Evolutionary conservation across 164 flowering plant genomes (phyloP).

Genomic region (Platanus orientalis): DNA sequence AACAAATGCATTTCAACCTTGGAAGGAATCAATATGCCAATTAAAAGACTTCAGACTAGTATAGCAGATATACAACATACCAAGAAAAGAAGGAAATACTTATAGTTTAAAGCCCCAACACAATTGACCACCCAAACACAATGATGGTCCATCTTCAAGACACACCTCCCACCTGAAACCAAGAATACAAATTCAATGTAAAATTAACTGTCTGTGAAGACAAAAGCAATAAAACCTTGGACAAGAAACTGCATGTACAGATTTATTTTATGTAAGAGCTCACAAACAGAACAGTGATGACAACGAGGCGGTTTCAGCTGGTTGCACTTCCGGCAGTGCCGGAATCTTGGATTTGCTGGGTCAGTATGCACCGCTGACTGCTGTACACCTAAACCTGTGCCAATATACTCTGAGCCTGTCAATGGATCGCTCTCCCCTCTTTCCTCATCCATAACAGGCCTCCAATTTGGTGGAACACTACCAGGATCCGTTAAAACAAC

Average conservation of each 20-base stretch:
- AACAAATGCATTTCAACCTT: too few species aligned
- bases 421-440: conserved; percentile 75
- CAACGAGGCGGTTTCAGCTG: conserved; percentile 97
- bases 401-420: conserved; percentile 46
- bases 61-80: too few species aligned
- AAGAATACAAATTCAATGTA: neutral
- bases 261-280: conserved; percentile 24
- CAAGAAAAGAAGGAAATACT: too few species aligned
- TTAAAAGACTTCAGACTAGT: too few species aligned
- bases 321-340: conserved; percentile 88
- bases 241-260: neutral
- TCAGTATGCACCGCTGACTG: conserved; percentile 27
- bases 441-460: conserved; percentile 81
- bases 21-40: too few species aligned
- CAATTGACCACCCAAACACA: conserved; percentile 99
- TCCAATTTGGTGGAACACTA: conserved; percentile 86
- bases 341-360: conserved; percentile 37
- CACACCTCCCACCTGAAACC: conserved; percentile 91
- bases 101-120: conserved; percentile 58
- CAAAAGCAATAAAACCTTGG: neutral
- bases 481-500: conserved; percentile 97
- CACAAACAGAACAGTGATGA: conserved; percentile 99
- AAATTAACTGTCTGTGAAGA: neutral
- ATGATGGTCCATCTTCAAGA: conserved; percentile 98
- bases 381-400: conserved; percentile 1